These are phyloP conservation scores for Colletotrichum graminicola DNA, from an alignment of 2,329 filamentous ascomycete genomes.

Conservation along the genomic window DNA sequence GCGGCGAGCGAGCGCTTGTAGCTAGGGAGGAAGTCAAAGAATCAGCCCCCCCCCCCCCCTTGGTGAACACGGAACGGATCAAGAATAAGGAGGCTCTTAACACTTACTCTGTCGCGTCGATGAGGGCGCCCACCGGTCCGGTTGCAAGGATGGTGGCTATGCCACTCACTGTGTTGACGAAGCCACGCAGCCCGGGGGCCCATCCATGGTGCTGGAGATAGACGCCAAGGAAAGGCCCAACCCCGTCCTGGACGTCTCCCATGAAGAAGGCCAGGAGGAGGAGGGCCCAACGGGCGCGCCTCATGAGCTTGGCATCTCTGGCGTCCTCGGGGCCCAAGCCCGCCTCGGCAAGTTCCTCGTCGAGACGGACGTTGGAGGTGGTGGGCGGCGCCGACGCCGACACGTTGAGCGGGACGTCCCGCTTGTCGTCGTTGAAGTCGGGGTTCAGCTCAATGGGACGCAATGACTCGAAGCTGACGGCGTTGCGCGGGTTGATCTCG, in stretches of 20 bases:
- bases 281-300: slow-evolving; percentile 30
- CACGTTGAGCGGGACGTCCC: background rate
- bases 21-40: background rate
- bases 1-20: slow-evolving; percentile 27
- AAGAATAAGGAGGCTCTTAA: accelerated
- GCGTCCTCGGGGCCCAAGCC: too few species aligned
- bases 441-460: background rate
- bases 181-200: slow-evolving; percentile 31
- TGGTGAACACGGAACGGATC: background rate
- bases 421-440: slow-evolving; percentile 20
- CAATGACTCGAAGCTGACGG: slow-evolving; percentile 28
- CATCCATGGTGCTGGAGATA: slow-evolving; percentile 36
- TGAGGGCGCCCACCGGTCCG: slow-evolving; percentile 31
- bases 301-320: slow-evolving; percentile 22
- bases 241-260: slow-evolving; percentile 34
- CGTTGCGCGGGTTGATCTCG: slow-evolving; percentile 6
- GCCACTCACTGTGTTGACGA: slow-evolving; percentile 24
- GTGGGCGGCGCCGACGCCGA: slow-evolving; percentile 13
- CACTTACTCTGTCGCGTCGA: slow-evolving; percentile 37
- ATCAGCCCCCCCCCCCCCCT: background rate
- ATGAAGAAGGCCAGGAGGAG: slow-evolving; percentile 34
- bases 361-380: background rate
- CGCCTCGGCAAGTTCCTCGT: background rate
- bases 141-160: slow-evolving; percentile 33
- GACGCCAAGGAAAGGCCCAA: slow-evolving; percentile 33